Percentiles rank a stretch among this genome's conserved stretches.
These are phyloP conservation scores for Aspergillus fumigatiaffinis DNA, from an alignment of 2,329 filamentous ascomycete genomes.

Conservation along the genomic window DNA sequence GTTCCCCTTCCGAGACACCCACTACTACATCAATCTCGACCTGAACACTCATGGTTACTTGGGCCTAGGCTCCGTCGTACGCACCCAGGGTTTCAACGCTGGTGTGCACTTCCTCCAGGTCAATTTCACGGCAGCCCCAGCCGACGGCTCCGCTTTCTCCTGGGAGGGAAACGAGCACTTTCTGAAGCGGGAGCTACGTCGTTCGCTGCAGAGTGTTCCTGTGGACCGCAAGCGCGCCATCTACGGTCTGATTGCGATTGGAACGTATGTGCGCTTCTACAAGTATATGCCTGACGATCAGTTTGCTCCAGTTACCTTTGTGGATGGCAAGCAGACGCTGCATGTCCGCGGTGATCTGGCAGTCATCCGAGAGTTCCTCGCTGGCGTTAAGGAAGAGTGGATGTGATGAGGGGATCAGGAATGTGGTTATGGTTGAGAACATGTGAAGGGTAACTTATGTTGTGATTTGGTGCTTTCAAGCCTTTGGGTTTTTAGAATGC, in stretches of 20 bases:
- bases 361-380: background rate
- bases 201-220: background rate
- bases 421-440: background rate
- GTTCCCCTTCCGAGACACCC: too few relatives aligned
- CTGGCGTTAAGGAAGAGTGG: background rate
- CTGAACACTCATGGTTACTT: background rate
- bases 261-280: background rate
- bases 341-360: background rate
- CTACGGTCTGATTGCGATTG: background rate
- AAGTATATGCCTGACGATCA: background rate
- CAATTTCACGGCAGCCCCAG: background rate
- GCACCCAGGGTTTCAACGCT: background rate
- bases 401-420: background rate
- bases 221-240: background rate
- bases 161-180: background rate
- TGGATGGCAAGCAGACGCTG: background rate
- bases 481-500: background rate
- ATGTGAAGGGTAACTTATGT: background rate
- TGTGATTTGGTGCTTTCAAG: background rate
- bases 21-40: background rate
- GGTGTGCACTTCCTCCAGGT: background rate
- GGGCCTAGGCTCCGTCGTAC: background rate
- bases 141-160: background rate
- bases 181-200: background rate
- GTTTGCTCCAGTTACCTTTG: background rate